Evolutionary conservation across 345 rosid genomes (phyloP).

Genomic region (Reutealis trisperma): DNA sequence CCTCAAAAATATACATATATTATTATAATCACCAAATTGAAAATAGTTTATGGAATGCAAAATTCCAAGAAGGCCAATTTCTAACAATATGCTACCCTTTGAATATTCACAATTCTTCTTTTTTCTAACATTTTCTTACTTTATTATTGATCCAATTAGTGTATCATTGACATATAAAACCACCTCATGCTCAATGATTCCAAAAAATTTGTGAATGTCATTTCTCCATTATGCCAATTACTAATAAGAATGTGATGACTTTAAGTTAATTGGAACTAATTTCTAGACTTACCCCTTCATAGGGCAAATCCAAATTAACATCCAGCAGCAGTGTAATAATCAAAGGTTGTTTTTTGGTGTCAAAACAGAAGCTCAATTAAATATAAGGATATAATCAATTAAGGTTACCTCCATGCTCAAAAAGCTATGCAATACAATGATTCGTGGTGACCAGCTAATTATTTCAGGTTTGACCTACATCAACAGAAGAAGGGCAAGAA

Average conservation of each 20-base stretch:
- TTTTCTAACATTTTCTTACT: background rate
- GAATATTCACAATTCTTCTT: background rate
- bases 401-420: slow-evolving; percentile 78
- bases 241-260: background rate
- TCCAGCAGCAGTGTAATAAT: background rate
- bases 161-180: background rate
- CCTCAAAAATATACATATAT: background rate
- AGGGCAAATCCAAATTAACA: background rate
- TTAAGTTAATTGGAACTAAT: background rate
- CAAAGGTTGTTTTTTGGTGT: background rate
- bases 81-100: background rate
- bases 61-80: background rate
- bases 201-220: background rate
- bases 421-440: slow-evolving; percentile 78
- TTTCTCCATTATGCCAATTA: background rate
- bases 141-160: background rate
- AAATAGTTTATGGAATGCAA: background rate
- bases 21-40: background rate
- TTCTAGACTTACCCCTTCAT: background rate
- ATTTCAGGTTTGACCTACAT: slow-evolving; percentile 93
- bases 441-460: slow-evolving; percentile 90
- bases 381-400: slow-evolving; percentile 9
- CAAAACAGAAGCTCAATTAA: background rate
- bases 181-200: background rate
- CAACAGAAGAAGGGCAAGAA: slow-evolving; percentile 20